Evolutionary conservation across 352 stramenopile genomes (phyloP), one percentile per base, ranked within the genome.

Genomic region (Peronospora farinosa): DNA sequence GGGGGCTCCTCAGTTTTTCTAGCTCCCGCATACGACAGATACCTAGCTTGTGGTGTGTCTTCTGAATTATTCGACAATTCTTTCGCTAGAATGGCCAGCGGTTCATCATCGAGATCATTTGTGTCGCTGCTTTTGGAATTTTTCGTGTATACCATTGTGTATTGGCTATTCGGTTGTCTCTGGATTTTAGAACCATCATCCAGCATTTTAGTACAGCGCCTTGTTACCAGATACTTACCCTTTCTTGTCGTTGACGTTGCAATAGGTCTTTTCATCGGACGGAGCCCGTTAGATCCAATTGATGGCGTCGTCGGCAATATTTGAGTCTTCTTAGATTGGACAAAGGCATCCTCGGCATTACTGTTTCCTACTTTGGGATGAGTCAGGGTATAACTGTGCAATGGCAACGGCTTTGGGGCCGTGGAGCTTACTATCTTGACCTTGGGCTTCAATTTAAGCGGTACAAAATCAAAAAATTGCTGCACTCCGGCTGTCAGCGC

Each of bases 151-250:
- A 66, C 58, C 46, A 57, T 61, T n/a, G 46, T 62, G 36, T 54
- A 65, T 25, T 54, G 58, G 3, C 27, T 47, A 38, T 62, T 65
- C 12, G 27, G 17, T 7, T 47, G 44, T 21, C 23, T 36, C 21
- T 59, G 67, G 12, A 23, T 28, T 37, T 39, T 48, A 40, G 48
- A 47, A 6, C 31, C 41, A 59, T 60, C 40, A 45, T 58, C 32
- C 10, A 85, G 40, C 27, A 84, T 48, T 51, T 81, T 74, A 42
- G 67, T 84, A 27, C 71, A 65, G 8, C 74, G 66, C 17, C 71
- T 66, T 31, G 49, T 59, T 13, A 59, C 36, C 17, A 56, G 30
- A 49, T 67, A 69, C 13, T 73, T 82, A 0, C 63, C 71, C 35
- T 78, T 82, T 46, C 64, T 60, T 21, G 40, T 60, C 32, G 51